Base-by-base conservation (phyloP, 2,329 filamentous ascomycete species). In the Drechmeria coniospora region DNA sequence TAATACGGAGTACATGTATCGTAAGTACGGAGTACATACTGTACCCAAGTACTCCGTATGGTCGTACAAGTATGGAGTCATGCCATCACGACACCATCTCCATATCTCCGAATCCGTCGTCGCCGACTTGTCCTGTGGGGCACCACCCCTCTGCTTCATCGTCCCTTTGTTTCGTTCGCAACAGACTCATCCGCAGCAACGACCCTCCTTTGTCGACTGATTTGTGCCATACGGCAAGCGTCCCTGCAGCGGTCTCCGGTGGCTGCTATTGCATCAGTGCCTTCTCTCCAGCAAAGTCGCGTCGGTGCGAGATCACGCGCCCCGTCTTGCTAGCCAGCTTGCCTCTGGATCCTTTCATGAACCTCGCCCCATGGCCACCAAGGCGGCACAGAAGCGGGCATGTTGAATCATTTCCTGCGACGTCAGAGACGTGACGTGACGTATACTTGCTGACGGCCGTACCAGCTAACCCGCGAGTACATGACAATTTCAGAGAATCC, bases 321-420 rank as follows among this genome's bases (percentile, higher is more conserved):
- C 30, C 23, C 30, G 8, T 8, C 8, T n/a, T 8, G 8, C n/a
- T 21, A 8, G 8, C 20, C 20, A 21, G 8, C 8, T n/a, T 21
- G 20, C 20, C 8, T n/a, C 8, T n/a, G n/a, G n/a, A 16, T n/a
- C 9, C 23, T 18, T 15, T 27, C 15, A 11, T 19, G 18, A 33
- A 28, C 34, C 23, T 29, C 36, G 33, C 26, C 50, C 32, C 37
- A 81, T 81, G 76, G 75, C 77, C 27, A 79, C 71, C 45, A 74
- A 74, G 49, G 74, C 76, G 40, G 76, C 77, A 13, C 73, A 73
- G 53, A 81, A 79, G 57, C 68, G 77, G 48, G 74, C 75, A 59
- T 41, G 68, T 51, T 16, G 6, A 14, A 8, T 12, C 6, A 8
- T 4, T 6, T 16, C 14, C 8, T 23, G 14, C 8, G 19, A 11